Conservation (phyloP, 805 yeast genomes). For the Scheffersomyces ergatensis region DNA sequence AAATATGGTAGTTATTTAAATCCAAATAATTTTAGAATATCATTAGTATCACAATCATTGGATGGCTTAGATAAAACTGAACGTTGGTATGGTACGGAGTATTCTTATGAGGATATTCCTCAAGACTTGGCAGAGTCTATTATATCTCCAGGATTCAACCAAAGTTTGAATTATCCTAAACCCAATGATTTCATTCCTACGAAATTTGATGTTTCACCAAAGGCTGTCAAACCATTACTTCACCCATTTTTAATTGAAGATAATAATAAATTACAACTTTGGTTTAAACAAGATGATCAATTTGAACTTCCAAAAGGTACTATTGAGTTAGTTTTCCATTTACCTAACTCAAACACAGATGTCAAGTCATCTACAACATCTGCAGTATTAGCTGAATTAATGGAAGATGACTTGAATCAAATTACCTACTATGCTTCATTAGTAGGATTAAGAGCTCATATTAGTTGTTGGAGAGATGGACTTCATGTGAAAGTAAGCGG, state of each 20-base stretch:
- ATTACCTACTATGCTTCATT: conserved; percentile 79
- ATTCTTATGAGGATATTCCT: conserved; percentile 48
- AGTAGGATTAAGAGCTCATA: conserved; percentile 66
- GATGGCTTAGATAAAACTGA: conserved; percentile 51
- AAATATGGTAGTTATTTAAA: conserved; percentile 49
- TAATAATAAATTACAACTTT: conserved; percentile 53
- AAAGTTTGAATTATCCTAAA: conserved; percentile 56
- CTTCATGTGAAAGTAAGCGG: conserved; percentile 68
- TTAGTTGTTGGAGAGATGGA: conserved; percentile 67
- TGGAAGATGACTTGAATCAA: conserved; percentile 75
- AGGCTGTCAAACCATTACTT: conserved; percentile 32
- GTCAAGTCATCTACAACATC: conserved; percentile 58
- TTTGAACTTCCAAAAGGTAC: conserved; percentile 86
- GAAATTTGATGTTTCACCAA: conserved; percentile 60
- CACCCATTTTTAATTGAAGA: conserved; percentile 63
- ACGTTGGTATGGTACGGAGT: conserved; percentile 90
- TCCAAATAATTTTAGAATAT: conserved; percentile 59
- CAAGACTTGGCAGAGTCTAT: conserved; percentile 31
- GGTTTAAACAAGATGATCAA: conserved; percentile 90
- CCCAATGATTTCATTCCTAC: conserved; percentile 83
- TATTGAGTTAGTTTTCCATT: conserved; percentile 59
- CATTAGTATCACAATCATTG: conserved; percentile 52
- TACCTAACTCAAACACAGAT: conserved; percentile 62
- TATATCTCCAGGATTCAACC: conserved; percentile 15
- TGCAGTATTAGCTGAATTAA: conserved; percentile 61